Base-by-base conservation (phyloP, 352 stramenopile species). In the Pythium angustatum region DNA sequence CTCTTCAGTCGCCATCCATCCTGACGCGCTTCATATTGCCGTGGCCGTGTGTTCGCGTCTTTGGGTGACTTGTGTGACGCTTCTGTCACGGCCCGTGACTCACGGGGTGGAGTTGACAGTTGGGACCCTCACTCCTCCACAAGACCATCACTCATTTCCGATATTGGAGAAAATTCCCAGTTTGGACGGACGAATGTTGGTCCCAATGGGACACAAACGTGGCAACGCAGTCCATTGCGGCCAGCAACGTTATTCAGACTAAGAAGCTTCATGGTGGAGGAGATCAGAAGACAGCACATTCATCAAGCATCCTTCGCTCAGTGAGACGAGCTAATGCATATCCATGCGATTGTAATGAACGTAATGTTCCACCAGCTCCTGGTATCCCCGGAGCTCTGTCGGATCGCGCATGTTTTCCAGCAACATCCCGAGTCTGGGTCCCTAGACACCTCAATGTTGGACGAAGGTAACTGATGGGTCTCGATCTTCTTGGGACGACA, bases 111-210 rank as follows among this genome's bases (percentile, higher is more conserved):
- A 57, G 21, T 64, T 71, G 64, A 71, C 64, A 71, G 50, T 31
- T 60, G 4, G 15, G 65, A 72, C 65, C 65, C 64, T 64, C 65
- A 72, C 65, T 72, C 52, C 64, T 15, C 24, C 9, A 26, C 43
- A 41, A 27, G 64, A 71, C 58, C 64, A 71, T 66, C 64, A 71
- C 64, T 71, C 64, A 27, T 26, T n/a, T n/a, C 2, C 9, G 11
- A 55, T 59, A 24, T 54, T 66, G 64, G 49, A 66, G 64, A 71
- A 71, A 71, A 66, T 71, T 71, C 64, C 58, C 64, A 71, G 19
- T 66, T 63, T 36, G 50, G 11, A n/a, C 10, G 26, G 15, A 41
- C 49, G 43, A 58, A 59, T 71, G 64, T 66, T 71, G 64, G 64
- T 71, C 64, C 10, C 19, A 31, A 6, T 5, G n/a, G 38, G 36